Conservation (phyloP, 345 rosid genomes). For the Arabis hirsuta region DNA sequence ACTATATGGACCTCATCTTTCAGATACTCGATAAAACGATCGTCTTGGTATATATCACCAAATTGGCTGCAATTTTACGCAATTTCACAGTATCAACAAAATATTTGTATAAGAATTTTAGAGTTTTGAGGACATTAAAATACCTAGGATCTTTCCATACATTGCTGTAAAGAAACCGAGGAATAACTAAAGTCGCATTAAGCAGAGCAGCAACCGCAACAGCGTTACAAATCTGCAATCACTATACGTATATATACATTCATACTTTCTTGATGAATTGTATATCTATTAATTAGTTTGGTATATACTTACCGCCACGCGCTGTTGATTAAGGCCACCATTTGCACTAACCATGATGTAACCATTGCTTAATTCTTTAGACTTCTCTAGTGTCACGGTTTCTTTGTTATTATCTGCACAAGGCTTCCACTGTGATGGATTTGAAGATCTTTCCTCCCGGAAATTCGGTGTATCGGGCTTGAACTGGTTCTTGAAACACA, state of each 20-base stretch:
- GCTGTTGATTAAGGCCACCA: conserved; percentile 95
- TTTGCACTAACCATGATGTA: conserved; percentile 83
- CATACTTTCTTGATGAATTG: conserved; percentile 19
- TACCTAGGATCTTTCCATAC: conserved; percentile 99
- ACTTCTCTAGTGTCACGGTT: conserved; percentile 44
- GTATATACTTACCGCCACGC: conserved; percentile 78
- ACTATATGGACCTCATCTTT: conserved; percentile 67
- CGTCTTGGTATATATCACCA: conserved; percentile 82
- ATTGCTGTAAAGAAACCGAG: conserved; percentile 90
- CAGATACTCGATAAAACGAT: conserved; percentile 58
- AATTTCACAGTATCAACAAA: not conserved
- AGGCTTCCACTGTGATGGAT: conserved; percentile 77
- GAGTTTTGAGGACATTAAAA: conserved; percentile 27
- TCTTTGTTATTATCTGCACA: conserved; percentile 60
- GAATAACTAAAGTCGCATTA: conserved; percentile 77
- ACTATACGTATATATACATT: conserved; percentile 4
- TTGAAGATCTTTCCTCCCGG: conserved; percentile 60
- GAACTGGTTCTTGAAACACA: conserved; percentile 58
- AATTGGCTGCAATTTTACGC: conserved; percentile 65
- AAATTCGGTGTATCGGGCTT: conserved; percentile 53
- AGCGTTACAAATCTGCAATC: conserved; percentile 76
- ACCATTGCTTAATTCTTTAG: conserved; percentile 55
- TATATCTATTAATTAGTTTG: not conserved
- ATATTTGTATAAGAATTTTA: not conserved
- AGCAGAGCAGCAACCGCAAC: conserved; percentile 81